Evolutionary conservation across 148 eudicot genomes (phyloP).

Genomic region (Fallopia convolvulus): DNA sequence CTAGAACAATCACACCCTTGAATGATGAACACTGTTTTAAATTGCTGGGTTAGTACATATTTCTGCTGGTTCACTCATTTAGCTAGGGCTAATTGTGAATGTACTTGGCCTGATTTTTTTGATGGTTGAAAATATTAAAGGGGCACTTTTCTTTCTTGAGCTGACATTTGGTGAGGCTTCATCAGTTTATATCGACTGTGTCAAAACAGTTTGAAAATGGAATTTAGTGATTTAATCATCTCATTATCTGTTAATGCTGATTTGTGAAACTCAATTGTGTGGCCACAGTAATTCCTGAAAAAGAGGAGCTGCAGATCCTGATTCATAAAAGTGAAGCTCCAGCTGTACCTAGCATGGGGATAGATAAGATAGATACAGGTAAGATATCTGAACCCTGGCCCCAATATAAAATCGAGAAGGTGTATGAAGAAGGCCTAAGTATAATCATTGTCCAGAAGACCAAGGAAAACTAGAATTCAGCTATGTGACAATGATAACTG

Average conservation of each 20-base stretch:
- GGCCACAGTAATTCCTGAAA: neutral
- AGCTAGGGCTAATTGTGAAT: neutral
- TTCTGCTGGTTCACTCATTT: neutral
- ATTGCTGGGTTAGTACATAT: neutral
- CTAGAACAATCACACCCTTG: neutral
- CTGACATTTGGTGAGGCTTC: neutral
- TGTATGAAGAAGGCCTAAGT: too few species aligned
- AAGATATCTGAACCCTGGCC: neutral
- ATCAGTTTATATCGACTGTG: neutral
- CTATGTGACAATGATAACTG: too few species aligned
- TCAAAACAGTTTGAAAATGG: neutral
- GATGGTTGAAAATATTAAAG: neutral
- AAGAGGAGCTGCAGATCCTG: neutral
- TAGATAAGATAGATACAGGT: neutral
- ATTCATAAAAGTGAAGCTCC: neutral
- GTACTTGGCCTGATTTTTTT: neutral
- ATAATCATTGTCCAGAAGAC: too few species aligned
- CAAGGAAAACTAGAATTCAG: too few species aligned
- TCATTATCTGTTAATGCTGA: neutral
- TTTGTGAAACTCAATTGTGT: neutral
- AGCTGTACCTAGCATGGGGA: constrained; percentile 3
- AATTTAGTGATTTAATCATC: neutral
- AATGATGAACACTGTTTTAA: neutral
- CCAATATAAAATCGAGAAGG: too few species aligned
- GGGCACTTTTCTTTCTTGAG: neutral